A percentile compares a stretch with the other conserved stretches of the same genome.
Conservation (phyloP, 2,329 filamentous ascomycete species). For the Lasiodiplodia sp. region DNA sequence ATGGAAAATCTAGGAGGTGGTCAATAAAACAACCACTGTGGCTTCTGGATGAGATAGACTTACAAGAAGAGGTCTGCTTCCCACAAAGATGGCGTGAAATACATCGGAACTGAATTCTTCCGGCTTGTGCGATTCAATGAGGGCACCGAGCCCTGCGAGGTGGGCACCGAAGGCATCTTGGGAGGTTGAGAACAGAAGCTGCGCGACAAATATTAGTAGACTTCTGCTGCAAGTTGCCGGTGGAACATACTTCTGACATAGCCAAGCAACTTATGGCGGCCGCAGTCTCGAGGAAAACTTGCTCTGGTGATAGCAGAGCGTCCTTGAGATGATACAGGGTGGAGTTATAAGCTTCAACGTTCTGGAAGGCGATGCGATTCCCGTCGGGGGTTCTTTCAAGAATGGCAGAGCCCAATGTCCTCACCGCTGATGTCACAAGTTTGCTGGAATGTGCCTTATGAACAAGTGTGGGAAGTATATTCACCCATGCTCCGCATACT, state of each 20-base stretch:
- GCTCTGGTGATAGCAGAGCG: conserved; percentile 29
- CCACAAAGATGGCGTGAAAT: conserved; percentile 50
- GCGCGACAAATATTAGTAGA: conserved; percentile 26
- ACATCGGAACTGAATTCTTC: conserved; percentile 43
- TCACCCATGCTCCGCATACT: conserved; percentile 52
- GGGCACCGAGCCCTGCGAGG: conserved; percentile 43
- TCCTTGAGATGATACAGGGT: conserved; percentile 39
- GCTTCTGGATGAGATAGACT: conserved; percentile 16
- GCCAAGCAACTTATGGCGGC: conserved; percentile 49
- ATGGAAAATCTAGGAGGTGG: conserved; percentile 33
- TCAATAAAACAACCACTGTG: neutral
- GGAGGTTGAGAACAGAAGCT: conserved; percentile 46
- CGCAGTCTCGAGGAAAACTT: conserved; percentile 37
- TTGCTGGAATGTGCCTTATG: conserved; percentile 31
- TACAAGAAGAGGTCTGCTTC: conserved; percentile 51
- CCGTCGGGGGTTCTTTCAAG: conserved; percentile 34
- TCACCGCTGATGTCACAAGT: conserved; percentile 42
- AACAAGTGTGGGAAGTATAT: conserved; percentile 46
- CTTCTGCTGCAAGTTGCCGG: neutral
- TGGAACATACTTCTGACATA: conserved; percentile 38
- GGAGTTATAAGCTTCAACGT: conserved; percentile 40
- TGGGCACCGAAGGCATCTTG: conserved; percentile 41
- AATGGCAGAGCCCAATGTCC: conserved; percentile 45
- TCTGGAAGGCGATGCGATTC: conserved; percentile 37
- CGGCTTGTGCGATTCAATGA: conserved; percentile 45